A percentile compares a stretch with the other conserved stretches of the same genome.
Evolutionary conservation across 31 red algal species (phyloP).

Genomic region (Odonthalia washingtoniensis): DNA sequence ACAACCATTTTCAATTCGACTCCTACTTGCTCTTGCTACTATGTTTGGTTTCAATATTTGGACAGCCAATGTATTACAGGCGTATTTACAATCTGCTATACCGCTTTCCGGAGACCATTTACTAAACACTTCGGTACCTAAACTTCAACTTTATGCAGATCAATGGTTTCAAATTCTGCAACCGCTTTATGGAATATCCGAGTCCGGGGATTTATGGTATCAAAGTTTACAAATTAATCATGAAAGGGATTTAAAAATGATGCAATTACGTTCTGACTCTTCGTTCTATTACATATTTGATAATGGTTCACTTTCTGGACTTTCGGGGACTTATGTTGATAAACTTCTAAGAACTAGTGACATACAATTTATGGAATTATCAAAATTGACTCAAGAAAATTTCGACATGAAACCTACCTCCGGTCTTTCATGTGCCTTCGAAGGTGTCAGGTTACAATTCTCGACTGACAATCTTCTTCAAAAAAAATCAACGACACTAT

Average conservation of each 20-base stretch:
- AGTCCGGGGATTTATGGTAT: constrained; percentile 31
- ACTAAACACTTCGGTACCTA: constrained; percentile 7
- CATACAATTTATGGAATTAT: not conserved
- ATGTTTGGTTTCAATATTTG: constrained; percentile 31
- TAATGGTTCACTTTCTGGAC: not conserved
- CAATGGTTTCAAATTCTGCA: constrained; percentile 37
- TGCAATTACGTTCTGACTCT: not conserved
- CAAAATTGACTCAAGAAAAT: not conserved
- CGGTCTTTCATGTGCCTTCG: not conserved
- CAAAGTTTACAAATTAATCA: not conserved
- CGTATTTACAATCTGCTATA: constrained; percentile 3
- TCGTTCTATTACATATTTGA: not conserved
- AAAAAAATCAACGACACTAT: not conserved
- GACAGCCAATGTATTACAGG: constrained; percentile 29
- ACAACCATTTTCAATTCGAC: constrained; percentile 8
- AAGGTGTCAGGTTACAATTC: not conserved
- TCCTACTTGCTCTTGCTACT: constrained; percentile 6
- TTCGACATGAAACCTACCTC: not conserved
- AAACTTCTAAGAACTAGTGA: constrained; percentile 11
- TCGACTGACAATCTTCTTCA: not conserved
- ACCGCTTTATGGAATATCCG: constrained; percentile 29
- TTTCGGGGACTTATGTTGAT: constrained; percentile 27
- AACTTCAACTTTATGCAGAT: constrained; percentile 33
- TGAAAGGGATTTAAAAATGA: constrained; percentile 2
- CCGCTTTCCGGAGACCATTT: constrained; percentile 15